Percentiles rank a stretch among this genome's conserved stretches.
These are phyloP conservation scores for Lophiotrema nucula DNA, from an alignment of 495 filamentous ascomycete genomes.

Conservation along the genomic window DNA sequence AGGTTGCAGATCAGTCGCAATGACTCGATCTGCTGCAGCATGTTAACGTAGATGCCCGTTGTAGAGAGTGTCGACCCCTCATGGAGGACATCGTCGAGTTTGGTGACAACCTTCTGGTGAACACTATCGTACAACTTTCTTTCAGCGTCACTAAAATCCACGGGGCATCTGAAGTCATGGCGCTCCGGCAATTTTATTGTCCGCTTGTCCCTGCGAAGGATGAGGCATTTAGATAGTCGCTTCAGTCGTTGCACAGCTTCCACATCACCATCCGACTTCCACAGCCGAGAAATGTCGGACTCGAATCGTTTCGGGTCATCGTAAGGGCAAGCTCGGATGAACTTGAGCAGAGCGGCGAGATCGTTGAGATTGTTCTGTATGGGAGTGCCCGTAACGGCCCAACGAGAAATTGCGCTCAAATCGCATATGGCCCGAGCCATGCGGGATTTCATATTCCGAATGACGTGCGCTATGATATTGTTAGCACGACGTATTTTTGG, in stretches of 20 bases:
- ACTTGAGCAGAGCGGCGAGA: constrained; percentile 35
- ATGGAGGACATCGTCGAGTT: constrained; percentile 6
- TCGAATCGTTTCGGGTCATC: constrained; percentile 39
- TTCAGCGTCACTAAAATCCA: constrained; percentile 8
- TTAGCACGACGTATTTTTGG: neutral
- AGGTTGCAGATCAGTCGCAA: constrained; percentile 19
- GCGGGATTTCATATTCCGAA: constrained; percentile 3
- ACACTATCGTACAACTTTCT: neutral
- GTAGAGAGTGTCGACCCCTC: constrained; percentile 1
- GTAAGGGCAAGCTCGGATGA: constrained; percentile 46
- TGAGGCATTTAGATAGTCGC: neutral
- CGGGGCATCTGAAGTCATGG: neutral
- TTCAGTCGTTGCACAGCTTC: constrained; percentile 13
- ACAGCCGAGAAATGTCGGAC: constrained; percentile 1
- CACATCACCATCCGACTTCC: neutral
- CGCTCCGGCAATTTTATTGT: constrained; percentile 5
- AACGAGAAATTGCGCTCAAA: neutral
- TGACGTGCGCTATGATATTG: neutral
- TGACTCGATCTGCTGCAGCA: constrained; percentile 16
- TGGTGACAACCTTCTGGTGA: neutral
- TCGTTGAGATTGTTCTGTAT: constrained; percentile 11
- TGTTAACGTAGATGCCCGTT: constrained; percentile 9
- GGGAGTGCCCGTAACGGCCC: constrained; percentile 17
- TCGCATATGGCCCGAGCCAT: constrained; percentile 3
- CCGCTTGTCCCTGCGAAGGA: constrained; percentile 3